Percentiles rank a stretch among this genome's conserved stretches.
Evolutionary conservation across 1,284 basidiomycete species (phyloP).

Genomic region (Leccinum cinnamomeum): DNA sequence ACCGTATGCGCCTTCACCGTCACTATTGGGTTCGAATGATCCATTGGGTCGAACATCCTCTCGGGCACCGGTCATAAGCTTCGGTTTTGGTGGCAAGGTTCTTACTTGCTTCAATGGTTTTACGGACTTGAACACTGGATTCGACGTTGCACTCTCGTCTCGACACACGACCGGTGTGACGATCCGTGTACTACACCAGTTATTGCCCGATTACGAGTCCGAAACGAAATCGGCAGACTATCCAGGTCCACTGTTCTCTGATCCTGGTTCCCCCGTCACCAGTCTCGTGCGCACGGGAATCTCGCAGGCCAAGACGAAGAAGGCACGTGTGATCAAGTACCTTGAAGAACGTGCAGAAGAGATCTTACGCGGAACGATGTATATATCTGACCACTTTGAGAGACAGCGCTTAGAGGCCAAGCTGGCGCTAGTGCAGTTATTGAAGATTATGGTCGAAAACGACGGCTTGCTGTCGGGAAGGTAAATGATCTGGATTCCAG

Average conservation of each 20-base stretch:
- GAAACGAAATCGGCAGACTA: slow-evolving; percentile 60
- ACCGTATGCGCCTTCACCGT: slow-evolving; percentile 73
- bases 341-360: slow-evolving; percentile 75
- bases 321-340: slow-evolving; percentile 76
- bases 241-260: slow-evolving; percentile 85
- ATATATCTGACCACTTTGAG: slow-evolving; percentile 59
- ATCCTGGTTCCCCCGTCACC: slow-evolving; percentile 65
- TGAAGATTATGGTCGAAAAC: slow-evolving; percentile 81
- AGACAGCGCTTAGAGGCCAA: slow-evolving; percentile 72
- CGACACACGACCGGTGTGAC: slow-evolving; percentile 70
- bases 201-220: slow-evolving; percentile 68
- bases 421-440: slow-evolving; percentile 69
- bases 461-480: slow-evolving; percentile 84
- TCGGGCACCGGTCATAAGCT: slow-evolving; percentile 78
- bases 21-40: slow-evolving; percentile 79
- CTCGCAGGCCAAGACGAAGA: slow-evolving; percentile 78
- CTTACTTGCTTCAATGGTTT: slow-evolving; percentile 84
- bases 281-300: slow-evolving; percentile 67
- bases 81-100: slow-evolving; percentile 88
- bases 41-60: slow-evolving; percentile 74
- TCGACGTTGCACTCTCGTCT: slow-evolving; percentile 74
- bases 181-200: slow-evolving; percentile 64
- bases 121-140: slow-evolving; percentile 64
- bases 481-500: slow-evolving; percentile 40
- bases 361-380: slow-evolving; percentile 73